phyloP scores from a whole-genome alignment of 495 filamentous ascomycete species.

The Neurospora sp. region DNA sequence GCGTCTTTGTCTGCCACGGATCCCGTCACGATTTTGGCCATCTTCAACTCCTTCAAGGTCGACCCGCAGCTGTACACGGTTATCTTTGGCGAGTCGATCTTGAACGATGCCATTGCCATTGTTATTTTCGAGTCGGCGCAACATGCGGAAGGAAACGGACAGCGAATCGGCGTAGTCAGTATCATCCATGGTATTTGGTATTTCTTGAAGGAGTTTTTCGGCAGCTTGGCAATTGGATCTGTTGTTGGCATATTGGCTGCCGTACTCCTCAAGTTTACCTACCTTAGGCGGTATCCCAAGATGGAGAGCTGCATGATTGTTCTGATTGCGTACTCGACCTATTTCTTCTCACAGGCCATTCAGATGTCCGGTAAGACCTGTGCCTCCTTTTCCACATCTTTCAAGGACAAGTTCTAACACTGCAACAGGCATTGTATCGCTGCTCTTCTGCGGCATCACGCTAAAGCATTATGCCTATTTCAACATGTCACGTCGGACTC shows the following conservation, averaged over 20 bases:
- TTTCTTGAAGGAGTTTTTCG: constrained; percentile 93
- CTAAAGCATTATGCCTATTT: constrained; percentile 99
- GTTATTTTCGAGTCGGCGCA: constrained; percentile 97
- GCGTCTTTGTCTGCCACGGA: constrained; percentile 95
- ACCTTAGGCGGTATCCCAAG: constrained; percentile 81
- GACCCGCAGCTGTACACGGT: constrained; percentile 97
- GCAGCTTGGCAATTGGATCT: constrained; percentile 81
- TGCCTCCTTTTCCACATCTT: neutral
- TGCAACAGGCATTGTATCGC: constrained; percentile 79
- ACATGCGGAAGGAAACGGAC: constrained; percentile 58
- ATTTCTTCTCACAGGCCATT: constrained; percentile 92
- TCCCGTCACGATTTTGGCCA: constrained; percentile 92
- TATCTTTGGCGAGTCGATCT: constrained; percentile 95
- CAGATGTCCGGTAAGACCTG: constrained; percentile 74
- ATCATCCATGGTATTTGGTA: constrained; percentile 85
- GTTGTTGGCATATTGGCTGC: constrained; percentile 79
- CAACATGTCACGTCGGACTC: constrained; percentile 97
- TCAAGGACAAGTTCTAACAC: constrained; percentile 10
- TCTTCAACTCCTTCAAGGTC: constrained; percentile 98
- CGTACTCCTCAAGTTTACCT: constrained; percentile 83
- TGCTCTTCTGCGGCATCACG: constrained; percentile 95
- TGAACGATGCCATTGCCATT: constrained; percentile 97
- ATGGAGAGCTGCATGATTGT: constrained; percentile 95
- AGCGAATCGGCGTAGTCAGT: constrained; percentile 58
- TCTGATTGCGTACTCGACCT: constrained; percentile 87